Percentiles rank a stretch among this genome's conserved stretches.
phyloP scores from a whole-genome alignment of 2,329 filamentous ascomycete species.

The Nothophaeocryptopus gaeumannii region DNA sequence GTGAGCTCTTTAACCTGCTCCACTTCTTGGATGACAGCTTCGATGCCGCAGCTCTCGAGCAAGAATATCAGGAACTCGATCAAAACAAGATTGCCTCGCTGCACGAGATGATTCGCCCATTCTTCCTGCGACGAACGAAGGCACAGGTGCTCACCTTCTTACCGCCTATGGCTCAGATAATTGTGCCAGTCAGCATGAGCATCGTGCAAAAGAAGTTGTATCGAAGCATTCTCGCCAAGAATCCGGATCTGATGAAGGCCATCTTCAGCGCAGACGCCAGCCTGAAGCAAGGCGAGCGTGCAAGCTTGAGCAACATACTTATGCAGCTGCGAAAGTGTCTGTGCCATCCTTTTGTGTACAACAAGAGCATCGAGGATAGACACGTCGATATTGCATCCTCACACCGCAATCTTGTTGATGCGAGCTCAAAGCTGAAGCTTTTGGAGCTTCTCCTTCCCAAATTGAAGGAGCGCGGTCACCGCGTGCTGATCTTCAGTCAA shows the following conservation, averaged over 20 bases:
- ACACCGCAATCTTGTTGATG: constrained; percentile 82
- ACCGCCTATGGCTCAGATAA: constrained; percentile 90
- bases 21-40: constrained; percentile 80
- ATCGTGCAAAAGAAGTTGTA: constrained; percentile 90
- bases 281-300: constrained; percentile 67
- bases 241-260: constrained; percentile 80
- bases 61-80: constrained; percentile 72
- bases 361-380: constrained; percentile 80
- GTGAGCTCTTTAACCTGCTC: constrained; percentile 92
- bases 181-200: constrained; percentile 93
- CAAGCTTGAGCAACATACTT: constrained; percentile 86
- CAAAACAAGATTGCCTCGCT: constrained; percentile 77
- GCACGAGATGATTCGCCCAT: constrained; percentile 76
- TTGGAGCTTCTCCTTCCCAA: constrained; percentile 84
- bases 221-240: constrained; percentile 88
- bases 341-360: constrained; percentile 96
- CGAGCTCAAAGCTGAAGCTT: constrained; percentile 82
- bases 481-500: constrained; percentile 93
- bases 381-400: constrained; percentile 59
- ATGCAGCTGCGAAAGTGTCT: constrained; percentile 93
- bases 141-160: constrained; percentile 86
- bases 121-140: constrained; percentile 76
- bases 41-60: constrained; percentile 70
- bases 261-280: constrained; percentile 68
- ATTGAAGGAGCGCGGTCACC: constrained; percentile 77